Evolutionary conservation across 768 basidiomycete genomes (phyloP).

Genomic region (Candolleomyces efflorescens): DNA sequence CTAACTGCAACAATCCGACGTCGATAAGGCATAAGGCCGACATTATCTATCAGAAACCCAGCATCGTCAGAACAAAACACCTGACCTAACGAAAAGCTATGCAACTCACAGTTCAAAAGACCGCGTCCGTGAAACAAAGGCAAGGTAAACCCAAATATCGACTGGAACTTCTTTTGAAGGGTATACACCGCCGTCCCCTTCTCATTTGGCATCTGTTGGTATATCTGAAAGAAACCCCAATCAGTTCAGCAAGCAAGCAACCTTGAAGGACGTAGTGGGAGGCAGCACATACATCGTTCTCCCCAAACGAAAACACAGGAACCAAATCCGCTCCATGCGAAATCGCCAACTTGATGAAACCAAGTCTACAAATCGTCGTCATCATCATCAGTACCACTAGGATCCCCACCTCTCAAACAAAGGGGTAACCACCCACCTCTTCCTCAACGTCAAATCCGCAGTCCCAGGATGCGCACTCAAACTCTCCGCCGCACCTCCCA

Average conservation of each 20-base stretch:
- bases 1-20: slow-evolving; percentile 94
- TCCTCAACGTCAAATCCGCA: slow-evolving; percentile 78
- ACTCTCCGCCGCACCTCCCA: slow-evolving; percentile 95
- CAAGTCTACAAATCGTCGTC: no score
- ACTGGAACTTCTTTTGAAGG: slow-evolving; percentile 89
- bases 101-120: slow-evolving; percentile 78
- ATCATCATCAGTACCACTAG: no score
- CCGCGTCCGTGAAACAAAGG: slow-evolving; percentile 98
- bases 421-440: slow-evolving; percentile 60
- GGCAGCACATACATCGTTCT: slow-evolving; percentile 80
- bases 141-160: slow-evolving; percentile 90
- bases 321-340: slow-evolving; percentile 93
- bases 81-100: background rate
- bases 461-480: slow-evolving; percentile 96
- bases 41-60: slow-evolving; percentile 58
- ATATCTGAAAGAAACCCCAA: slow-evolving; percentile 63
- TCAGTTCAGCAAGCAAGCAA: background rate
- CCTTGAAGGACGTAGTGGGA: background rate
- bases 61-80: background rate
- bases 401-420: no score
- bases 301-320: slow-evolving; percentile 97
- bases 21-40: slow-evolving; percentile 94
- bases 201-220: slow-evolving; percentile 94
- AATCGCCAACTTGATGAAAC: slow-evolving; percentile 94
- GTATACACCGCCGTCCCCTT: slow-evolving; percentile 84